Evolutionary conservation across 225 moss, liverwort and hornwort genomes (phyloP).

Genomic region (Lunularia cruciata): DNA sequence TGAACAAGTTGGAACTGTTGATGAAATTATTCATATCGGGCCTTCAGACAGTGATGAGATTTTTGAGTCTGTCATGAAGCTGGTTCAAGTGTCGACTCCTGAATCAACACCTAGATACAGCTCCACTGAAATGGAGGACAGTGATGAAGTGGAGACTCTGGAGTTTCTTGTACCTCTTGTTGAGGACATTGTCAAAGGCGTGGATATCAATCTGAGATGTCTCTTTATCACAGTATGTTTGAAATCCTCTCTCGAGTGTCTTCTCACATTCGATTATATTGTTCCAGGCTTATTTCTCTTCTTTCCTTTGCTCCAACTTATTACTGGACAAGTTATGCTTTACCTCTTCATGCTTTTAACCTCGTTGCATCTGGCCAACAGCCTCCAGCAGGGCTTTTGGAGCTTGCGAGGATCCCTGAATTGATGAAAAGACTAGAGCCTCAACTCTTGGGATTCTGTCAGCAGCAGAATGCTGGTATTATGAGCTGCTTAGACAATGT

Average conservation of each 20-base stretch:
- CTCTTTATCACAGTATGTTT: constrained; percentile 41
- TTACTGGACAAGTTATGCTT: too few species aligned
- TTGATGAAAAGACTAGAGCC: constrained; percentile 61
- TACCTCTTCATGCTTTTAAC: too few species aligned
- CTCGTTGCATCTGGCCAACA: constrained; percentile 32
- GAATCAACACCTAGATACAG: constrained; percentile 5
- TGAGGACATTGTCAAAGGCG: constrained; percentile 43
- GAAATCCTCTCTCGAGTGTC: too few species aligned
- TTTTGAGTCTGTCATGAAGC: constrained; percentile 42
- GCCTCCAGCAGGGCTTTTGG: constrained; percentile 92
- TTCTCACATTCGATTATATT: too few species aligned
- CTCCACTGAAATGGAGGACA: constrained; percentile 14
- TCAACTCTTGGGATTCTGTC: constrained; percentile 63
- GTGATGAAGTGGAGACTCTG: constrained; percentile 32
- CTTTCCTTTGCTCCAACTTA: neutral
- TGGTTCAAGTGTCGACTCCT: constrained; percentile 23
- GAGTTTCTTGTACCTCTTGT: constrained; percentile 48
- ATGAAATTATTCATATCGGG: constrained; percentile 50
- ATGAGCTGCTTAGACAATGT: constrained; percentile 31
- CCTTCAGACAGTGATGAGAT: constrained; percentile 37
- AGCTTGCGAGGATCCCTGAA: constrained; percentile 82
- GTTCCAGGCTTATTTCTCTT: neutral
- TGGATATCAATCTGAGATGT: constrained; percentile 29
- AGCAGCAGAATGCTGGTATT: constrained; percentile 72
- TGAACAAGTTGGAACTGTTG: constrained; percentile 37